Conservation (phyloP, 768 basidiomycete species). For the Porphyrellus cyaneotinctus region DNA sequence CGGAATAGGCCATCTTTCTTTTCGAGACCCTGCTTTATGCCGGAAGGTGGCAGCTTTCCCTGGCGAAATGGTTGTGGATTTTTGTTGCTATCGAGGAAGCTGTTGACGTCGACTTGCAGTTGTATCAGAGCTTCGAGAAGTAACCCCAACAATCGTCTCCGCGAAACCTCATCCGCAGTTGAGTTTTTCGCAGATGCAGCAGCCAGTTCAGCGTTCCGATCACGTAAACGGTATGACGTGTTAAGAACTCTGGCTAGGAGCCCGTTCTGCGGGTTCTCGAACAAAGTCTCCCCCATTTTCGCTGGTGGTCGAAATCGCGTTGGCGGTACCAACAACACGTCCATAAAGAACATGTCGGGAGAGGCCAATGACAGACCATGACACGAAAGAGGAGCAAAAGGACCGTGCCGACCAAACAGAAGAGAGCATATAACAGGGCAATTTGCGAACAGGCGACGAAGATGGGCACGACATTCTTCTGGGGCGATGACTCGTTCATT, state of each 20-base stretch:
- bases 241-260: slow-evolving; percentile 75
- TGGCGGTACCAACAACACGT: slow-evolving; percentile 86
- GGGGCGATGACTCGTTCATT: slow-evolving; percentile 89
- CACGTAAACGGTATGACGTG: slow-evolving; percentile 76
- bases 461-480: slow-evolving; percentile 91
- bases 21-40: slow-evolving; percentile 94
- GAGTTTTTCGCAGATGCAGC: slow-evolving; percentile 58
- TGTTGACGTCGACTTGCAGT: slow-evolving; percentile 92
- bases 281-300: slow-evolving; percentile 85
- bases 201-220: slow-evolving; percentile 64
- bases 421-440: slow-evolving; percentile 80
- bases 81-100: slow-evolving; percentile 95
- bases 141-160: slow-evolving; percentile 55
- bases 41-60: slow-evolving; percentile 87
- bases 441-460: slow-evolving; percentile 82
- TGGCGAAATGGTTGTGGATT: slow-evolving; percentile 82
- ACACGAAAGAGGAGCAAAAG: slow-evolving; percentile 59
- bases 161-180: slow-evolving; percentile 45
- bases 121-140: slow-evolving; percentile 83
- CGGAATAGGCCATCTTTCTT: slow-evolving; percentile 99
- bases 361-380: slow-evolving; percentile 64
- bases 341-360: slow-evolving; percentile 97
- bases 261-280: slow-evolving; percentile 96
- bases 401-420: slow-evolving; percentile 90
- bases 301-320: slow-evolving; percentile 95